Percentiles rank a stretch among this genome's conserved stretches.
Evolutionary conservation across 176 grass and related monocot species (phyloP).

Genomic region (Eleusine indica): DNA sequence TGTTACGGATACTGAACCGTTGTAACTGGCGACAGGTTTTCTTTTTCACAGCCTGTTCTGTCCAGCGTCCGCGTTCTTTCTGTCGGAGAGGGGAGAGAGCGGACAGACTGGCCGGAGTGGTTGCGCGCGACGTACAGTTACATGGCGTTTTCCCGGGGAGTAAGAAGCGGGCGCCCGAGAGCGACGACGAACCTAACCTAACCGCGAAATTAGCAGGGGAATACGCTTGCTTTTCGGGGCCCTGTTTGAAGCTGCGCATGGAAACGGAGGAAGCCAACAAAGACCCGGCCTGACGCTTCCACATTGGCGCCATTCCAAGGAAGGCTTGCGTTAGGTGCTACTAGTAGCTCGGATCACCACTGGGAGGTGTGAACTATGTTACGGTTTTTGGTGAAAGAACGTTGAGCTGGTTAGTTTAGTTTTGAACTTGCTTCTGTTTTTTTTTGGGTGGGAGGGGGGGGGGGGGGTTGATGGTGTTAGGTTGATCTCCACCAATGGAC

Average conservation of each 20-base stretch:
- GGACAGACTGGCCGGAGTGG: background rate
- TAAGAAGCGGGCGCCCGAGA: slow-evolving; percentile 13
- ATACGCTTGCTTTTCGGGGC: background rate
- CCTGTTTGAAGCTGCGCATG: slow-evolving; percentile 1
- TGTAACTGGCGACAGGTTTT: too few relatives aligned
- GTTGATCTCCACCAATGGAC: too few relatives aligned
- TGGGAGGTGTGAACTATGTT: background rate
- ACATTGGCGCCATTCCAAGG: background rate
- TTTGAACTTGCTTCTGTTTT: too few relatives aligned
- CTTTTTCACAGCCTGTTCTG: slow-evolving; percentile 13
- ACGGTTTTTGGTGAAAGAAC: too few relatives aligned
- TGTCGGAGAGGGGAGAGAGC: background rate
- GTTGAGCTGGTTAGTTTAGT: too few relatives aligned
- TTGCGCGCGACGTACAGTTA: slow-evolving; percentile 5
- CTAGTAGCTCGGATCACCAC: background rate
- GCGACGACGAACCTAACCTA: slow-evolving; percentile 45
- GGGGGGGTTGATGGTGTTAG: too few relatives aligned
- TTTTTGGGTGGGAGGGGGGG: too few relatives aligned
- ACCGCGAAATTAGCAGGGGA: slow-evolving; percentile 1
- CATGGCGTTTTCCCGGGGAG: slow-evolving; percentile 31
- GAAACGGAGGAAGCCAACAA: slow-evolving; percentile 19
- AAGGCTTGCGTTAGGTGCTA: background rate
- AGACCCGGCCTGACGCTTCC: background rate
- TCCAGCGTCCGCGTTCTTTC: background rate
- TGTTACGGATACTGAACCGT: background rate